Percentiles rank a stretch among this genome's conserved stretches.
These are phyloP conservation scores for Penicillium sp. DNA, from an alignment of 2,329 filamentous ascomycete species.

Conservation along the genomic window DNA sequence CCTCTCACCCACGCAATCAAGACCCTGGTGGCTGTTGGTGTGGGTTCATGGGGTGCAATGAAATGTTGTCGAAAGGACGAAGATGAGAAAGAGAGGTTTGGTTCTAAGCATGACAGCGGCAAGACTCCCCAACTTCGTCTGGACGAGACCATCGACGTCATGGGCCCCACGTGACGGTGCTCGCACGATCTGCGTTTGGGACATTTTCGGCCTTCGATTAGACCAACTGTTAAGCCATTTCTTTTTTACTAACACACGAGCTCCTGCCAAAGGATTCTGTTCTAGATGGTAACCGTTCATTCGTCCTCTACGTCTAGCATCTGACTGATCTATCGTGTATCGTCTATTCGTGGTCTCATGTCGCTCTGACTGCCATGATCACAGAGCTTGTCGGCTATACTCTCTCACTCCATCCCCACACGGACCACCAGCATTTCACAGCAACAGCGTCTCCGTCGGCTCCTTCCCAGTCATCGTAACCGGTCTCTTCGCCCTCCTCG, in stretches of 20 bases:
- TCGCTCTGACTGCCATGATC: conserved; percentile 1
- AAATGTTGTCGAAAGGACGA: conserved; percentile 3
- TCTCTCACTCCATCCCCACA: conserved; percentile 46
- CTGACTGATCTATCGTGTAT: conserved; percentile 28
- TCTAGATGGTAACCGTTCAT: too few relatives aligned
- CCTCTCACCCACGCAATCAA: conserved; percentile 7
- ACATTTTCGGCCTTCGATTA: too few relatives aligned
- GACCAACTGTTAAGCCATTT: too few relatives aligned
- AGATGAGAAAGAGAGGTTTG: not conserved
- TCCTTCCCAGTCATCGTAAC: conserved; percentile 50
- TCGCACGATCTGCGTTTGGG: too few relatives aligned
- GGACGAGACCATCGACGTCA: conserved; percentile 20
- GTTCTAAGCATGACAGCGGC: too few relatives aligned
- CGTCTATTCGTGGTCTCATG: conserved; percentile 33
- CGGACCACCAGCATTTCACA: conserved; percentile 49
- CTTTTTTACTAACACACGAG: too few relatives aligned
- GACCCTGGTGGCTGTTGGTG: not conserved
- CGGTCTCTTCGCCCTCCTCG: conserved; percentile 48
- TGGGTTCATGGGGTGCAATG: not conserved
- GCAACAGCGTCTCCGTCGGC: conserved; percentile 42
- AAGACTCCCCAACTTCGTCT: not conserved
- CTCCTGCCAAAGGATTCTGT: too few relatives aligned
- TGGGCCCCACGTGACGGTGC: conserved; percentile 17
- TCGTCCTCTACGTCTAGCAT: conserved; percentile 13
- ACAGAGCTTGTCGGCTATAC: conserved; percentile 19